Base-by-base conservation (phyloP, 2,329 filamentous ascomycete species). In the Fusarium pseudograminearum region DNA sequence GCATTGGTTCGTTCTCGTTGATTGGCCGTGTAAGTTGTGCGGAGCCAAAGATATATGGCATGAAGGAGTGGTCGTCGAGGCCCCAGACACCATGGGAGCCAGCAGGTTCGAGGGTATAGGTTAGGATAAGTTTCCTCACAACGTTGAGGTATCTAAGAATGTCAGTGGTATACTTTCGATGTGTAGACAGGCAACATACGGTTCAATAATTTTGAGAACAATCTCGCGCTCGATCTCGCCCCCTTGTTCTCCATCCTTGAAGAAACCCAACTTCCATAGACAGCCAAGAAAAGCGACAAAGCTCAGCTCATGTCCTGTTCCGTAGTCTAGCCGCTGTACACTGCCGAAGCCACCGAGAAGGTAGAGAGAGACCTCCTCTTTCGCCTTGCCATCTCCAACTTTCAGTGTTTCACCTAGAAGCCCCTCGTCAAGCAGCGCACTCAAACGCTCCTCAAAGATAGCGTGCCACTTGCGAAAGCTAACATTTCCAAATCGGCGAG, bases 81-180 rank as follows among this genome's bases (percentile, higher is more conserved):
- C 96, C 96, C 96, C 96, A 99, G 22, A 99, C 96, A 5, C 96
- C 96, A 77, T 98, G 96, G 2, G 95, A 97, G 4, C 96, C 96
- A 8, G 96, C 96, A 6, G 96, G 96, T 77, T 99, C 96, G 22
- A 99, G 87, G 1, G 91, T 98, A 78, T 98, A 99, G 4, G 90
- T 95, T 52, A 93, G 84, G 73, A 99, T 98, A 12, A 99, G 85
- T 42, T 87, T 89, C 40, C 96, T 90, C 46, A 97, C 85, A 3
- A 98, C 90, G 33, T 84, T 83, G n/a, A 97, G 83, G 76, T 97
- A 97, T 41, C 91, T 93, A 12, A 8, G 6, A 20, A 5, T 11
- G 38, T 73, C 33, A 63, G 62, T n/a, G 4, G 5, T 14, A 12
- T 34, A 24, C 11, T 3, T 18, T 9, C 24, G 14, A 16, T 7